Evolutionary conservation across 163 green algal genomes (phyloP), one percentile per base, ranked within the genome.

Genomic region (Chloroidium sp.): DNA sequence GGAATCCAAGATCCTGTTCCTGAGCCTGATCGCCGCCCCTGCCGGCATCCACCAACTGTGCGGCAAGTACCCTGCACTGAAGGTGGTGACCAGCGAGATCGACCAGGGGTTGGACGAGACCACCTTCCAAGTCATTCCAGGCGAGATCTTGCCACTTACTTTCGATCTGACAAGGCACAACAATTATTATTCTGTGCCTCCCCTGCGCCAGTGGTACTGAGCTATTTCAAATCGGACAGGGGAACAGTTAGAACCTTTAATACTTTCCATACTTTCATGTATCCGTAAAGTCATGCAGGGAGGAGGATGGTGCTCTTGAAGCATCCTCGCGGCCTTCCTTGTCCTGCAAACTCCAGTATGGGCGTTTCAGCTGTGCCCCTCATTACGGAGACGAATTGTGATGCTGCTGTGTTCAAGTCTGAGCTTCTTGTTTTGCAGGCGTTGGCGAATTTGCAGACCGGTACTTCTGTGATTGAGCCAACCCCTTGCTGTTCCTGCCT

Each of bases 61-160:
- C 86, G 62, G 13, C 62, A 80, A 75, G 2, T 93, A 86, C 78
- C 89, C 89, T 8, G 74, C 69, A 13, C 84, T 96, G 76, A 95
- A 94, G 83, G 86, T 99, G 69, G 91, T 99, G 72, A 99, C 96
- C 4, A 93, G 87, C 2, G 96, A 99, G 87, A 98, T 99, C 74
- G 96, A 99, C 84, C 83, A 90, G 36, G 86, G 88, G 12, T 85
- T 99, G 0, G 91, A 95, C 75, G 78, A 81, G 61, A 61, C 89
- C 0, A 86, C 94, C 61, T 97, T 88, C 83, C 84, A 88, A 3
- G 94, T 99, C 1, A 86, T 97, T 61, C 96, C 96, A 2, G 96
- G 96, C 83, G 75, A 62, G 62, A 3, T 14, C 69, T 78, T 82
- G 36, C 36, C 36, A 36, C 36, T 36, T 36, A 36, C 36, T 36